These are phyloP conservation scores for Melanogaster broomeanus DNA, from an alignment of 768 basidiomycete genomes.

Conservation along the genomic window DNA sequence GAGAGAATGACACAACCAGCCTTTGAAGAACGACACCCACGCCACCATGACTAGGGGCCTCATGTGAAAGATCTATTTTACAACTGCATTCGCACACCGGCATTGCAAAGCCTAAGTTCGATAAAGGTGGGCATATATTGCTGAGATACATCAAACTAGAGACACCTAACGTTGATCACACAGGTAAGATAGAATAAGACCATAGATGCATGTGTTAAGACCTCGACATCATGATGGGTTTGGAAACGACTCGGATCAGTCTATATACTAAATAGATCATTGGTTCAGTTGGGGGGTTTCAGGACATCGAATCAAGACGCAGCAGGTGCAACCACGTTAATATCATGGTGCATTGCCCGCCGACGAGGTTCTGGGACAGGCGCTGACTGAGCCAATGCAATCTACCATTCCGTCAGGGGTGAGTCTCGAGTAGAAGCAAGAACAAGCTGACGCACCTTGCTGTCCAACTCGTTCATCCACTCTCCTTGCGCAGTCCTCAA, in stretches of 20 bases:
- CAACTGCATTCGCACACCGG: no score
- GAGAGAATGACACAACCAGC: no score
- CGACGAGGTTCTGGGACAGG: constrained; percentile 14
- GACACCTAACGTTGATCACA: no score
- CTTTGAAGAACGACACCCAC: no score
- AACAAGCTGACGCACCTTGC: constrained; percentile 35
- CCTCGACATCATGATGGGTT: no score
- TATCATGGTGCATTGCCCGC: neutral
- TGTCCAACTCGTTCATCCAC: constrained; percentile 37
- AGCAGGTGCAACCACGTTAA: neutral
- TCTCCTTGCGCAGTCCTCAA: constrained; percentile 37
- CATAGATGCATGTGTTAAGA: neutral
- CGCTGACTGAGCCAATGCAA: constrained; percentile 31
- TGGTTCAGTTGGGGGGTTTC: neutral
- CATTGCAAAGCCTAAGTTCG: no score
- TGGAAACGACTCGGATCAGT: no score
- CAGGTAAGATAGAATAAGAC: neutral
- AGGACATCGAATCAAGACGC: neutral
- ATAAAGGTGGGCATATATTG: no score
- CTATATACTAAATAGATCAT: neutral
- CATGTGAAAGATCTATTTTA: no score
- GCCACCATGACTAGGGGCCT: no score
- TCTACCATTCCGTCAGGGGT: constrained; percentile 19
- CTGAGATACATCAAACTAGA: no score
- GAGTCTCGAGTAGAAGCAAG: neutral